A percentile compares a stretch with the other conserved stretches of the same genome.
Conservation (phyloP, 1,284 basidiomycete species). For the Sphaerobolus stellatus region DNA sequence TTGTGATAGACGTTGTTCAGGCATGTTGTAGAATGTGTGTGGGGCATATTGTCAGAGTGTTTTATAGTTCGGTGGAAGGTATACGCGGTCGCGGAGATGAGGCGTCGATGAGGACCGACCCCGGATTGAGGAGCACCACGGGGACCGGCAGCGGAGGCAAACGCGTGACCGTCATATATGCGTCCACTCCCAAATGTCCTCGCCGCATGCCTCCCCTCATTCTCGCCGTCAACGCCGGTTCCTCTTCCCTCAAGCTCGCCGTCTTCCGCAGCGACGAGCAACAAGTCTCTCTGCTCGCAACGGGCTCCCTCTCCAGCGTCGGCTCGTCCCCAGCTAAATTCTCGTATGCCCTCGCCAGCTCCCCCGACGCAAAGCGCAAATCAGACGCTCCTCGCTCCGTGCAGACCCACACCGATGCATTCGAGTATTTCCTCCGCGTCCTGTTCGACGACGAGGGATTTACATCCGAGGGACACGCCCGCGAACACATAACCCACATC, state of each 20-base stretch:
- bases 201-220: conserved; percentile 33
- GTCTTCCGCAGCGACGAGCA: conserved; percentile 44
- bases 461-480: conserved; percentile 29
- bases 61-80: not conserved
- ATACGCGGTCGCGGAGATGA: not conserved
- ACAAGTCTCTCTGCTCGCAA: conserved; percentile 45
- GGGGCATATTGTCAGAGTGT: not conserved
- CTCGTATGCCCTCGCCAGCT: conserved; percentile 33
- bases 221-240: conserved; percentile 69
- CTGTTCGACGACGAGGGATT: conserved; percentile 44
- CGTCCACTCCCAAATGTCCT: not conserved
- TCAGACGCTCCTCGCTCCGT: conserved; percentile 29
- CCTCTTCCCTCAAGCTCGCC: conserved; percentile 76
- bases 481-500: conserved; percentile 48
- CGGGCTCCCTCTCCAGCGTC: conserved; percentile 54
- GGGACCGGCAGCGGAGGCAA: not conserved
- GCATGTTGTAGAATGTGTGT: conserved; percentile 40
- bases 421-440: conserved; percentile 57
- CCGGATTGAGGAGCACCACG: not conserved
- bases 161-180: not conserved
- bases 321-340: conserved; percentile 55
- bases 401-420: conserved; percentile 60
- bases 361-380: conserved; percentile 37
- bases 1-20: conserved; percentile 52
- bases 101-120: not conserved